Base-by-base conservation (phyloP, 148 eudicot species). In the Fagopyrum tataricum region DNA sequence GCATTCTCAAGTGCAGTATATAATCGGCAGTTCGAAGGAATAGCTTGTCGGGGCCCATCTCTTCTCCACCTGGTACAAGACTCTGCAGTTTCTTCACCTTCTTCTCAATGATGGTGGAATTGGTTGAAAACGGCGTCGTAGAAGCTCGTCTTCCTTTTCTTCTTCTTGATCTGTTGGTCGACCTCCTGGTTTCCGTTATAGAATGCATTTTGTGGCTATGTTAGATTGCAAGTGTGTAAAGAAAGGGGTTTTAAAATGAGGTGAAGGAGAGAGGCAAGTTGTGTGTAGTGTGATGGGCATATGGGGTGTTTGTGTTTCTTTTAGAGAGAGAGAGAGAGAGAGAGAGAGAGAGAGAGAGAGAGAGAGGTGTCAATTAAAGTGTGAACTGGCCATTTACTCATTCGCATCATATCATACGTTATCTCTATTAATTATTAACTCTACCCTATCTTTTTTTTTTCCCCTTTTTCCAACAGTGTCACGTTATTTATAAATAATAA, bases 1-100 rank as follows among this genome's bases (percentile, higher is more conserved):
- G 90, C 71, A 82, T 66, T 86, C 78, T 87, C 76, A 89, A 72
- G 23, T 79, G 89, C 84, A 85, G 44, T 20, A 89, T 89, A 73
- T 89, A 89, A 75, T 85, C 78, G 0, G 89, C 86, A 0, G 93
- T 85, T 9, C 52, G 79, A 0, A 83, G 74, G 7, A 89, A 77
- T 23, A 89, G 87, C 21, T 69, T 72, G 71, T 82, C 90, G 2
- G 85, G 69, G 0, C 74, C 47, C 72, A 80, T 44, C 37, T 74
- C 79, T 43, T 71, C 61, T 20, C 89, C 90, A 4, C 90, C 93
- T 1, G 93, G 93, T 0, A 89, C 53, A 1, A 87, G 58, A 72
- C 83, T 85, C 72, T 84, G 84, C 70, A 89, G 55, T 80, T 81
- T 87, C 82, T 80, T 78, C 4, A 89, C 86, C 82, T 83, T 89